Base-by-base conservation (phyloP, 257 asterid species). In the Capsicum pubescens region DNA sequence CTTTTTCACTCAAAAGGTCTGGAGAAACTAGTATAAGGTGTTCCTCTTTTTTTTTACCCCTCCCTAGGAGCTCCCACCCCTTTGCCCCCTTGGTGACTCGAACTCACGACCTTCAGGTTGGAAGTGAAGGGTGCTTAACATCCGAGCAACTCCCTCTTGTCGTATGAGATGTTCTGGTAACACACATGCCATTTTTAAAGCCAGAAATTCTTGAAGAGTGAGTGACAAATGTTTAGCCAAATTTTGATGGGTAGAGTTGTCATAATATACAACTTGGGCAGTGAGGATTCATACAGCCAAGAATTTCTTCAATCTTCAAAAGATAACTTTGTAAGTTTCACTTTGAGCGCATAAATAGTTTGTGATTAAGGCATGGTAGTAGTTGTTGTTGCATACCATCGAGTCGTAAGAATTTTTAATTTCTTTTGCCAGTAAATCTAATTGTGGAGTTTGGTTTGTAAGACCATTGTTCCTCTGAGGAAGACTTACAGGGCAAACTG, bases 211-310 rank as follows among this genome's bases (percentile, higher is more conserved):
- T 69, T 15, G 26, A 69, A 26, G 54, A 36, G 54, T 44, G 56
- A 9, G 57, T 17, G 79, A 71, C 79, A 71, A 71, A 70, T 71
- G 58, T 48, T n/a, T 3, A 5, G 39, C 19, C 58, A 71, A 71
- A 72, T 72, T 72, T 72, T n/a, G 42, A 48, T 72, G 57, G 80
- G 80, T n/a, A 52, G 57, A 46, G 39, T 72, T 72, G n/a, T 72
- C 77, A 69, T 15, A 46, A 19, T 48, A 71, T 46, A 46, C 80
- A 72, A 72, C 14, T 72, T 46, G 59, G 5, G 48, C 42, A 72
- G 42, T 19, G 59, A 72, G 12, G 15, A 48, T 19, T 72, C 42
- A 19, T 48, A 72, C 15, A 11, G 3, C 58, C 11, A 3, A 6
- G 39, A 69, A 10, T 71, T 71, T 71, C 5, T 44, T 71, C 17